These are phyloP conservation scores for Inosperma sp. DNA, from an alignment of 768 basidiomycete genomes.

Conservation along the genomic window DNA sequence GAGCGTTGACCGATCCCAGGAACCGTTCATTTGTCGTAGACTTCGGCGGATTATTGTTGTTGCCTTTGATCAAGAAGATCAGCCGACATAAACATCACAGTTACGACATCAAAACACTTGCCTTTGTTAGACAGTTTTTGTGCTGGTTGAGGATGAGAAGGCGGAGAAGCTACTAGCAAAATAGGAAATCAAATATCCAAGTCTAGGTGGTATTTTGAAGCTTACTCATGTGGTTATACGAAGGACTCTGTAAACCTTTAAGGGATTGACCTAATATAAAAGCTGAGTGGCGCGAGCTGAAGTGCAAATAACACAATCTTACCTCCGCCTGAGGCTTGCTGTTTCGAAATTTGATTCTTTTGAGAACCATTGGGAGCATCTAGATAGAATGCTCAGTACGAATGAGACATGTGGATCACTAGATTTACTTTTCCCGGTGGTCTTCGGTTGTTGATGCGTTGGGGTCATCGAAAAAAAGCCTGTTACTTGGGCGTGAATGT, in stretches of 20 bases:
- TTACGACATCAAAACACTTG: neutral
- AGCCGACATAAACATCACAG: conserved; percentile 12
- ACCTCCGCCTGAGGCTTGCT: neutral
- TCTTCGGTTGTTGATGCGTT: neutral
- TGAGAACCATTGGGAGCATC: neutral
- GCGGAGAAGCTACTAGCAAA: neutral
- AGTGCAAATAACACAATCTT: too few species aligned
- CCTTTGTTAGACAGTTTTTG: too few species aligned
- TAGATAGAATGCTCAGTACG: neutral
- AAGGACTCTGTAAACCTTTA: conserved; percentile 13
- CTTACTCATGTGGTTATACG: conserved; percentile 16
- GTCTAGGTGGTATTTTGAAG: conserved; percentile 5
- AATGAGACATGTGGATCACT: neutral
- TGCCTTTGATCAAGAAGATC: conserved; percentile 12
- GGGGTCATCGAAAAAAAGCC: neutral
- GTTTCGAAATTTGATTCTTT: neutral
- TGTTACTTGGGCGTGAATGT: neutral
- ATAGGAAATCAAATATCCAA: neutral
- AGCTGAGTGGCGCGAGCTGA: too few species aligned
- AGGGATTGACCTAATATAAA: conserved; percentile 10
- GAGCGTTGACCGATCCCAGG: conserved; percentile 2
- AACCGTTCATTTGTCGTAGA: conserved; percentile 9
- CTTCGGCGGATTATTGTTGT: conserved; percentile 12
- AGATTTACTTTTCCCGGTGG: neutral
- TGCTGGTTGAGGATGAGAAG: too few species aligned